Base-by-base conservation (phyloP, 768 basidiomycete species). In the Hemileccinum rubropunctum region DNA sequence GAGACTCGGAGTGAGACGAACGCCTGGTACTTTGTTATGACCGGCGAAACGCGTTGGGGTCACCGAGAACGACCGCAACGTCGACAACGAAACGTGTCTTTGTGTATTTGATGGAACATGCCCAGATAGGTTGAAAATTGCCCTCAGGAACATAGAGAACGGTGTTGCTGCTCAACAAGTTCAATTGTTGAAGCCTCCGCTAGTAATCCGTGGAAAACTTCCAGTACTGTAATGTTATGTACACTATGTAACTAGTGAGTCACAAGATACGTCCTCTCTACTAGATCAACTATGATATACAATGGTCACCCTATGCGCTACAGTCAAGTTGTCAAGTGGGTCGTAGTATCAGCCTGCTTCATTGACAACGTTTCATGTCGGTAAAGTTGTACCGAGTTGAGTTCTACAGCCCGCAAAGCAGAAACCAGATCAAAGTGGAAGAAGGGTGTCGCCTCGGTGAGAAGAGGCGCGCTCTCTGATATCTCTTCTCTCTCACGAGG, bases 351-450 rank as follows among this genome's bases (percentile, higher is more conserved):
- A 21, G 1, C 33, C 14, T 63, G 32, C 36, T 58, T 59, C 26
- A 42, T 49, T 3, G 51, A 47, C 21, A 27, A 13, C 7, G 52
- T 48, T 1, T 53, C 62, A 21, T 32, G 43, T 8, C 42, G 41
- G 13, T 40, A 54, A 18, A 53, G 27, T 6, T 18, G 42, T 11
- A 17, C 46, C 14, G 48, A 27, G 27, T 70, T 73, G 54, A 65
- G 67, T 61, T 90, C 87, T 6, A 87, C 89, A 12, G 84, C 83
- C 8, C 69, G 74, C 35, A 92, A 82, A 34, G 91, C 91, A 3
- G 77, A 74, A 28, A 75, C 68, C 33, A 98, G 71, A 66, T 95
- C 94, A 56, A 97, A 74, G 72, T 98, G 95, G 86, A 98, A 95
- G 77, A 84, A 91, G 9, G 89, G 89, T 7, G 88, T 91, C 34